Base-by-base conservation (phyloP, 225 moss, liverwort and hornwort species). In the Pseudoscleropodium purum region DNA sequence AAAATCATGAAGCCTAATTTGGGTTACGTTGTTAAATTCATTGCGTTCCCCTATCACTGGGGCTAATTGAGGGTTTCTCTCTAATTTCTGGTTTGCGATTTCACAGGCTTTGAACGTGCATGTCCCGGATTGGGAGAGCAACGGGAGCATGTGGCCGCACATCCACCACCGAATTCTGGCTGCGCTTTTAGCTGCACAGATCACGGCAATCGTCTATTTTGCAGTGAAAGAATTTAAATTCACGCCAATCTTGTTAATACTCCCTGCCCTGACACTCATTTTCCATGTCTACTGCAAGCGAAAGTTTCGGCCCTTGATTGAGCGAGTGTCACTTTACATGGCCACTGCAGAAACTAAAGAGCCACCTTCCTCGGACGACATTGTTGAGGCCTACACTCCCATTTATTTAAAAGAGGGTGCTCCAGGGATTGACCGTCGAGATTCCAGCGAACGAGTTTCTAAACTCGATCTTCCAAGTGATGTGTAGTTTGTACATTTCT, bases 91-190 rank as follows among this genome's bases (percentile, higher is more conserved):
- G 49, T 59, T 36, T 82, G 90, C 76, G 68, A 73, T 36, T 36
- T 83, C 90, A 59, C 93, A 97, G 97, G 97, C 93, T 45, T 89
- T 96, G 88, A 97, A 96, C 25, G 93, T 97, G 19, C 94, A 97
- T 82, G 93, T 97, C 65, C 95, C 95, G 27, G 92, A 93, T 29
- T 97, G 92, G 85, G 97, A 97, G 91, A 97, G 97, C 86, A 91
- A 93, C 67, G 97, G 97, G 67, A 94, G 97, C 25, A 88, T 97
- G 93, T 97, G 96, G 97, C 97, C 97, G 59, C 97, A 96, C 84
- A 95, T 97, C 64, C 96, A 97, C 89, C 91, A 90, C 83, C 96
- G 96, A 39, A 88, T 95, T 68, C 87, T 97, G 74, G 94, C 95
- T 59, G 95, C 95, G 30, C 69, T 97, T 60, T 49, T 94, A 11